Conservation (phyloP, 1,284 basidiomycete genomes). For the Ceratobasidium sp. region DNA sequence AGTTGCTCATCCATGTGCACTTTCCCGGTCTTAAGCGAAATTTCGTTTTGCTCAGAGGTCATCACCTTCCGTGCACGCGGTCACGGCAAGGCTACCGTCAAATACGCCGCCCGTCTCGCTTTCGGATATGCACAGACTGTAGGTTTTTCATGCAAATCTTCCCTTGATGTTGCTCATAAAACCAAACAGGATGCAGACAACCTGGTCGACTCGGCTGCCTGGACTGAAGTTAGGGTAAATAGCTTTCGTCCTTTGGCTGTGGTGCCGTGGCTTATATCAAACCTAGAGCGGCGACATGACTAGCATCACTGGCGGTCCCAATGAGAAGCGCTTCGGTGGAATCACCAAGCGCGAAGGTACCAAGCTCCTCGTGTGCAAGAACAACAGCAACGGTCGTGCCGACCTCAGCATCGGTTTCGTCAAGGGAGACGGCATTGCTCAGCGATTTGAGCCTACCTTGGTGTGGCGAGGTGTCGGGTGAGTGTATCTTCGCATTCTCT, state of each 20-base stretch:
- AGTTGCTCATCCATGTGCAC: background rate
- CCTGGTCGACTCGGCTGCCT: conserved; percentile 12
- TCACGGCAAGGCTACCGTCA: background rate
- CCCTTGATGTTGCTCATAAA: too few species aligned
- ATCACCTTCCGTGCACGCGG: conserved; percentile 24
- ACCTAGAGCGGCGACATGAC: conserved; percentile 7
- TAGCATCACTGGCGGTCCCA: background rate
- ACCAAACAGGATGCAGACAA: conserved; percentile 10
- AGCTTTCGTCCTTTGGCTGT: too few species aligned
- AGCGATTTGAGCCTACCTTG: conserved; percentile 1
- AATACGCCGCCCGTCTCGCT: conserved; percentile 13
- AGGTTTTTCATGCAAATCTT: background rate
- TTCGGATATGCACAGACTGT: conserved; percentile 31
- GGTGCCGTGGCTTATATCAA: background rate
- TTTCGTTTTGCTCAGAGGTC: background rate
- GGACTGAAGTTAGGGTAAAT: conserved; percentile 15
- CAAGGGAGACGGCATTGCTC: conserved; percentile 26
- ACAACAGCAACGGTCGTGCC: conserved; percentile 14
- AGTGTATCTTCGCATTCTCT: background rate
- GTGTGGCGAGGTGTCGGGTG: conserved; percentile 29
- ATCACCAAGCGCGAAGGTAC: conserved; percentile 13
- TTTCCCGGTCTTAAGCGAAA: background rate
- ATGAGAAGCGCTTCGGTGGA: conserved; percentile 13
- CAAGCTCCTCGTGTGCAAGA: conserved; percentile 23
- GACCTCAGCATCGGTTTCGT: conserved; percentile 28